These are phyloP conservation scores for Mariannaea sp. DNA, from an alignment of 2,329 filamentous ascomycete genomes.

Conservation along the genomic window DNA sequence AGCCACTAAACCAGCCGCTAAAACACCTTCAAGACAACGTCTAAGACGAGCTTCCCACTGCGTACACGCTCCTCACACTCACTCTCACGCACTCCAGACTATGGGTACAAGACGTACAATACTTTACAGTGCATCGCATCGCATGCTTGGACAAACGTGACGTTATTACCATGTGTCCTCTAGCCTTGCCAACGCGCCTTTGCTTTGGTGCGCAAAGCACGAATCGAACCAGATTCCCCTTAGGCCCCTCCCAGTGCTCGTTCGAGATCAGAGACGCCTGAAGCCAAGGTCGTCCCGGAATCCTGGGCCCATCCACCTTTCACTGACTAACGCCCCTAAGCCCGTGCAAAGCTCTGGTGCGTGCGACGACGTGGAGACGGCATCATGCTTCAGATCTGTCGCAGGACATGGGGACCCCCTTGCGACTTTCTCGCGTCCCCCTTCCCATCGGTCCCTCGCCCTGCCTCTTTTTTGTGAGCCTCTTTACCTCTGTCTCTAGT, in stretches of 20 bases:
- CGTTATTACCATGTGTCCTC: conserved; percentile 1
- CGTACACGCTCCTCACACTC: too few species aligned
- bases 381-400: conserved; percentile 54
- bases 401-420: conserved; percentile 48
- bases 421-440: conserved; percentile 30
- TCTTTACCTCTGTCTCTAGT: conserved; percentile 26
- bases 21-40: conserved; percentile 22
- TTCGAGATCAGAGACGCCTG: conserved; percentile 4
- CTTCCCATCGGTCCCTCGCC: conserved; percentile 21
- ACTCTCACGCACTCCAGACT: too few species aligned
- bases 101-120: too few species aligned
- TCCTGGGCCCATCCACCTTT: conserved; percentile 22
- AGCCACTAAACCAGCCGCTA: conserved; percentile 18
- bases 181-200: conserved; percentile 9
- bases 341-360: conserved; percentile 21
- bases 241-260: background rate
- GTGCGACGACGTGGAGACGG: conserved; percentile 32
- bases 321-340: conserved; percentile 10
- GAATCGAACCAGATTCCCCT: conserved; percentile 4
- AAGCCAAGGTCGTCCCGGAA: conserved; percentile 22
- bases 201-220: conserved; percentile 16
- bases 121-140: too few species aligned
- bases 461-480: conserved; percentile 26
- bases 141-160: too few species aligned
- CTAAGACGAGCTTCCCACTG: conserved; percentile 12